Base-by-base conservation (phyloP, 495 filamentous ascomycete species). In the Amphirosellinia nigrospora region DNA sequence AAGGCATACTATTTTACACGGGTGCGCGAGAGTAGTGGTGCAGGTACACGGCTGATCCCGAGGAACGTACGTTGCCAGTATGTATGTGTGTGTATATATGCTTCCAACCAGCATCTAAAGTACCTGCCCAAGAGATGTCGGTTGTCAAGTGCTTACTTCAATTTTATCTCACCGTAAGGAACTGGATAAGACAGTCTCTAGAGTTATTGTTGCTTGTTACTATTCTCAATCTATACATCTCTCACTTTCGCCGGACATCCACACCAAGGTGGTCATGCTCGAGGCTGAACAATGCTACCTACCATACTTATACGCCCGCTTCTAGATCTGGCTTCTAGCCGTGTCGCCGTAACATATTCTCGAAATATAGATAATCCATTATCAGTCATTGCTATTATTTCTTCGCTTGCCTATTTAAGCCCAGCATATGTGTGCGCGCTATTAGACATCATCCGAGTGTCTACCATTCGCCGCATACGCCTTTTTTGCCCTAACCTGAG, bases 261-360 rank as follows among this genome's bases (percentile, higher is more conserved):
- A 28, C 34, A 3, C 32, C 21, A 52, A 32, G 66, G 53, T 13
- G 60, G 34, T 43, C 41, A 26, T 50, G 28, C 66, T 34, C 43
- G 26, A 60, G 64, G 64, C 64, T 67, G 36, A 26, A 46, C 48
- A 56, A 55, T 39, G n/a, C 48, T 56, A 55, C 23, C 48, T 52
- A 26, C 19, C 16, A 10, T 41, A 41, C 39, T 32, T 23, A 16
- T 56, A 21, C 32, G n/a, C 30, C 7, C 34, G 16, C 19, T 43
- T 68, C 52, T 60, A 59, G 48, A 28, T 60, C 64, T 36, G 11
- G 36, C 34, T n/a, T 60, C 36, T 4, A 13, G 36, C 19, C 9
- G 9, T 60, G 28, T 60, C n/a, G 28, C 36, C 10, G 3, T 7
- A 23, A 38, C 10, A 15, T 26, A 38, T 28, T 36, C 58, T 28